Percentiles rank a stretch among this genome's conserved stretches.
Evolutionary conservation across 2,329 filamentous ascomycete species (phyloP).

Genomic region (Acrocalymma vagum): DNA sequence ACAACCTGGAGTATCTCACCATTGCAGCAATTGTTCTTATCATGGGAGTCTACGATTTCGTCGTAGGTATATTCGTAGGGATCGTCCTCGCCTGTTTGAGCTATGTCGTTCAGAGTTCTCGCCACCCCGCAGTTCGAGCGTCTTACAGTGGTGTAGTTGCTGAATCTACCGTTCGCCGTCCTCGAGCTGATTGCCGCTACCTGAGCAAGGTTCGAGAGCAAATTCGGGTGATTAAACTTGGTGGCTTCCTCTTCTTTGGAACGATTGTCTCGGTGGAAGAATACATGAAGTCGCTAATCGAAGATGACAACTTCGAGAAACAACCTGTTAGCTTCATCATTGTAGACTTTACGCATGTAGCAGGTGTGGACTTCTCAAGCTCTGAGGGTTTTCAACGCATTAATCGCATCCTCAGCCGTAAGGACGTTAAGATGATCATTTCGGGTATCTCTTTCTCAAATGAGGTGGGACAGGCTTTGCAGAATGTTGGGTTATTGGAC

Average conservation of each 20-base stretch:
- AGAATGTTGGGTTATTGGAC: constrained; percentile 83
- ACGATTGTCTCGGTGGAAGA: constrained; percentile 96
- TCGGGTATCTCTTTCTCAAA: constrained; percentile 81
- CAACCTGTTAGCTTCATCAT: constrained; percentile 89
- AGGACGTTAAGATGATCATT: constrained; percentile 81
- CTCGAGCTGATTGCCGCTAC: constrained; percentile 87
- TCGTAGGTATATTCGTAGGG: constrained; percentile 89
- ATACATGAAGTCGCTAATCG: constrained; percentile 81
- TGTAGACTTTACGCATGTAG: constrained; percentile 88
- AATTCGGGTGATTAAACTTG: constrained; percentile 89
- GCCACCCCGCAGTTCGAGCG: constrained; percentile 86
- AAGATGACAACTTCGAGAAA: constrained; percentile 79
- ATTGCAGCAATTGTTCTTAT: constrained; percentile 88
- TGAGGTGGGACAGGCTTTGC: constrained; percentile 78
- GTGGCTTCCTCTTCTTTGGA: constrained; percentile 97
- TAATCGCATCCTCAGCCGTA: constrained; percentile 80
- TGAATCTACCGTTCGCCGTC: constrained; percentile 89
- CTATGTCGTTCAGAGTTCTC: constrained; percentile 89
- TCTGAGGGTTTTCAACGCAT: constrained; percentile 95
- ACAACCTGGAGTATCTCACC: constrained; percentile 87
- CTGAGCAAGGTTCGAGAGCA: constrained; percentile 85
- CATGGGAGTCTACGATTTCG: constrained; percentile 98
- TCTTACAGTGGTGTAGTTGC: constrained; percentile 91
- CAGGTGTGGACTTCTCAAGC: constrained; percentile 93
- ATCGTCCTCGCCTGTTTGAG: constrained; percentile 92